Base-by-base conservation (phyloP, 2,329 filamentous ascomycete genomes). In the Xylariales sp. region DNA sequence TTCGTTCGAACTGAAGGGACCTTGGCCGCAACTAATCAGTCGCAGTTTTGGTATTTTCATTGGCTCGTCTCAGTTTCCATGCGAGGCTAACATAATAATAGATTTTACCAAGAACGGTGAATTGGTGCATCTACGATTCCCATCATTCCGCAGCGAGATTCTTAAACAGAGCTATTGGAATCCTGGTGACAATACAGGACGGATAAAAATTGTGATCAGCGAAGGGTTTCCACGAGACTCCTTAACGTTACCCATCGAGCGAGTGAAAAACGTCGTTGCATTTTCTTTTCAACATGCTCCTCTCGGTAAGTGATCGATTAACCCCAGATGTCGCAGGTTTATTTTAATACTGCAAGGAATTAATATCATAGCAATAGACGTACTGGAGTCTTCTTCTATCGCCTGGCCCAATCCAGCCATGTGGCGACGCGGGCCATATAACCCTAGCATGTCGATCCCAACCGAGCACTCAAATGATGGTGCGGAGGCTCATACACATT, bases 201-300 rank as follows among this genome's bases (percentile, higher is more conserved):
- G 87, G 6, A 83, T 95, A 62, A 88, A 84, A 55, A 60, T 94
- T 18, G 60, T 89, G 38, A 74, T 95, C 41, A 81, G 84, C 33
- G 87, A 91, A 54, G 82, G 85, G 0, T 80, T 88, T 41, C 67
- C 72, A 8, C 67, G 78, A 25, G 69, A 74, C 42, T 75, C 66
- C 3, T 40, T 63, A 1, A 62, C 65, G 3, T 60, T 66, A 29
- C 74, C 78, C 0, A 78, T 85, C 46, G 80, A 87, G 50, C 69
- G 79, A 28, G 66, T 85, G 44, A 85, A 83, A 53, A 87, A 90
- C 51, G 61, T 88, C 30, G 76, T 89, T 17, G 76, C 76, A 12
- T 93, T 95, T 59, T 83, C 88, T 1, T 95, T 94, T 51, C 86
- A 93, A 53, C 86, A 93, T 66, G 88, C 85, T 23, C 88, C 88